These are phyloP conservation scores for Aspergillus sp. DNA, from an alignment of 2,329 filamentous ascomycete species.

Conservation along the genomic window DNA sequence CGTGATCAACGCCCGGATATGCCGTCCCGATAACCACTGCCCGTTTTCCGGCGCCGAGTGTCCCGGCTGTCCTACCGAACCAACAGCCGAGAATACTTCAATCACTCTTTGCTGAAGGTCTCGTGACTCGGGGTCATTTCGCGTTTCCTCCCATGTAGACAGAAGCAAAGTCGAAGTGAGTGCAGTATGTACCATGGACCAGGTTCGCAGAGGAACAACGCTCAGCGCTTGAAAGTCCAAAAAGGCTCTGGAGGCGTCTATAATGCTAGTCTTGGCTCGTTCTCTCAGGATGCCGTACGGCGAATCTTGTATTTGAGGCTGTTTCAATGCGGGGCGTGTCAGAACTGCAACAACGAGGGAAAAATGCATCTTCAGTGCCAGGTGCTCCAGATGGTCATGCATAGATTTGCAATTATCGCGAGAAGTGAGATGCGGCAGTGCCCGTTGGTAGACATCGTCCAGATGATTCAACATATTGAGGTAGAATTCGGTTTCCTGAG, in stretches of 20 bases:
- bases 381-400: slow-evolving; percentile 53
- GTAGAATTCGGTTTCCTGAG: slow-evolving; percentile 10
- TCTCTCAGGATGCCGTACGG: slow-evolving; percentile 14
- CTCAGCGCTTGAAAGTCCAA: slow-evolving; percentile 32
- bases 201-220: slow-evolving; percentile 27
- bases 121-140: slow-evolving; percentile 27
- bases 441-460: slow-evolving; percentile 47
- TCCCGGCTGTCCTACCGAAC: slow-evolving; percentile 10
- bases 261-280: slow-evolving; percentile 24
- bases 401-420: slow-evolving; percentile 33
- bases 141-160: slow-evolving; percentile 33
- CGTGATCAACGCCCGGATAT: slow-evolving; percentile 28
- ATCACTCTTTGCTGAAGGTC: slow-evolving; percentile 29
- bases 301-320: slow-evolving; percentile 2
- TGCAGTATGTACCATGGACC: slow-evolving; percentile 36
- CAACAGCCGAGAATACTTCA: slow-evolving; percentile 25
- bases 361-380: slow-evolving; percentile 54
- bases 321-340: slow-evolving; percentile 55
- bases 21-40: slow-evolving; percentile 28
- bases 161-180: slow-evolving; percentile 31
- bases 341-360: slow-evolving; percentile 57
- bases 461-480: slow-evolving; percentile 40
- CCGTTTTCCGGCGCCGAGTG: slow-evolving; percentile 14
- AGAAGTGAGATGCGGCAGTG: slow-evolving; percentile 49
- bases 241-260: slow-evolving; percentile 29